Conservation (phyloP, 192 early-diverging fungal genomes). For the Entomortierella beljakovae region DNA sequence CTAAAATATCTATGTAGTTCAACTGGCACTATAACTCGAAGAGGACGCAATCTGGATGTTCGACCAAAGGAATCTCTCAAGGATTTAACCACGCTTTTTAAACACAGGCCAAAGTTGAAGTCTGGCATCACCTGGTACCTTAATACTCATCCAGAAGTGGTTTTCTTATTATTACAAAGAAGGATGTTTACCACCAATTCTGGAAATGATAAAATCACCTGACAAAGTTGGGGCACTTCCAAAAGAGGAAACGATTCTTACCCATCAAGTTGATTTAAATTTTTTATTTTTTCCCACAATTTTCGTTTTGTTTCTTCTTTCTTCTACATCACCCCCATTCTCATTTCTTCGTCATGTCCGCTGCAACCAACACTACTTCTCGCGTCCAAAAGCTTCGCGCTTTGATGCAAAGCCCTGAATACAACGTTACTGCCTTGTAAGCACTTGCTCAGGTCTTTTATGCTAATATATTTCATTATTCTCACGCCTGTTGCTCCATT, state of each 20-base stretch:
- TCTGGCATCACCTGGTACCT: too few species aligned
- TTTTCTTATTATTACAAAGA: too few species aligned
- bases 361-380: constrained; percentile 61
- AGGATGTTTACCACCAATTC: neutral
- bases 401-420: constrained; percentile 64
- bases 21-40: too few species aligned
- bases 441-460: neutral
- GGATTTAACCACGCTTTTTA: too few species aligned
- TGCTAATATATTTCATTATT: constrained; percentile 25
- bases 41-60: too few species aligned
- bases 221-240: neutral
- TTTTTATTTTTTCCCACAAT: constrained; percentile 6
- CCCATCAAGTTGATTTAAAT: neutral
- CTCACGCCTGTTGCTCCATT: constrained; percentile 22
- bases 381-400: constrained; percentile 69
- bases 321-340: constrained; percentile 2
- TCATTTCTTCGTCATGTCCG: constrained; percentile 22
- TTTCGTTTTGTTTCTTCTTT: neutral
- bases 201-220: neutral
- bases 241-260: neutral
- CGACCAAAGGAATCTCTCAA: too few species aligned
- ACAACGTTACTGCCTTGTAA: constrained; percentile 69
- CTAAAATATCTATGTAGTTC: too few species aligned
- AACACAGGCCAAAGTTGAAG: too few species aligned
- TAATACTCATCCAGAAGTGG: too few species aligned